phyloP scores from a whole-genome alignment of 106 monocot genomes.

The Dendrobium officinale region DNA sequence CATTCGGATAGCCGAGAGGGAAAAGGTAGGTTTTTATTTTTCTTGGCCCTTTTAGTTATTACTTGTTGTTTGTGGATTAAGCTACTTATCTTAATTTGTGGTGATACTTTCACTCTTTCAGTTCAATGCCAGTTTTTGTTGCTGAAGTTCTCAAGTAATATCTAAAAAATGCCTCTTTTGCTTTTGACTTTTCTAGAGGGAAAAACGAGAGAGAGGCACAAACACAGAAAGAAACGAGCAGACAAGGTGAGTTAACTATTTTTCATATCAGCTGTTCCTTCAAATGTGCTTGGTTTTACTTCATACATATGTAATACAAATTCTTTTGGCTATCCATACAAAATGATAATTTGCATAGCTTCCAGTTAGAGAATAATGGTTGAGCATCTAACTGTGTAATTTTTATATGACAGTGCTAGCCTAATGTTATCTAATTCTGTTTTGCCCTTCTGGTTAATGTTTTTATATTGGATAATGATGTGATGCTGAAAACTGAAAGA shows the following conservation, averaged over 20 bases:
- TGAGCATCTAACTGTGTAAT: no score
- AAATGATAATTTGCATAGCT: neutral
- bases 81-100: neutral
- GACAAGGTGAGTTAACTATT: neutral
- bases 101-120: neutral
- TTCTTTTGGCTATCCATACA: neutral
- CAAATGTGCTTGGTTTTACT: neutral
- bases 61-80: neutral
- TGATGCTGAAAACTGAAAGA: no score
- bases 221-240: neutral
- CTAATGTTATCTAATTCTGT: no score
- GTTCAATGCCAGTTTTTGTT: neutral
- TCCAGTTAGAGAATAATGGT: no score
- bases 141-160: neutral
- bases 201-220: neutral
- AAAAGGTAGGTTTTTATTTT: slow-evolving; percentile 1
- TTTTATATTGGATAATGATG: no score
- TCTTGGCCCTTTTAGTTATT: neutral
- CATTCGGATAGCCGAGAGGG: neutral
- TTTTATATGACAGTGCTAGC: no score
- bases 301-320: neutral
- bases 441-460: no score
- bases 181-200: neutral
- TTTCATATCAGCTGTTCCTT: neutral
- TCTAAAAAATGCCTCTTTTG: neutral